Evolutionary conservation across 2,329 filamentous ascomycete species (phyloP), one percentile per base, ranked within the genome.

Genomic region (Verticillium nubilum): DNA sequence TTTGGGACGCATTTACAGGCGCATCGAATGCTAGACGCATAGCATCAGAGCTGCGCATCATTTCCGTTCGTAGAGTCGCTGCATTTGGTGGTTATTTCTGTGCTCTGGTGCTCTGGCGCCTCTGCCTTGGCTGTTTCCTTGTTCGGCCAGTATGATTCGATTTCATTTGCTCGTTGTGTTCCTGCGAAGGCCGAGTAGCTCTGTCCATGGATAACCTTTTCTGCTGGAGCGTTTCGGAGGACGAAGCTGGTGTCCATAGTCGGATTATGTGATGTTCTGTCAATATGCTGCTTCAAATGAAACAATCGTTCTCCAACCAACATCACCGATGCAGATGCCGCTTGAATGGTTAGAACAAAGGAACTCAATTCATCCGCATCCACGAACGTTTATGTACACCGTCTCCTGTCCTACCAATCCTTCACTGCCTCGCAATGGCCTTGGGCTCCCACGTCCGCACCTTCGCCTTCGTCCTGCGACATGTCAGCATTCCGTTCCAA

Each of bases 391-490:
- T 56, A 56, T 56, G 15, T 56, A 56, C 54, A 56, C 54, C 54
- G 19, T 35, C 28, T 26, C n/a, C 13, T 23, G n/a, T 4, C 42
- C 42, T 10, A 10, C 7, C 6, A 50, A 50, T 23, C 42, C 7
- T 26, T 53, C 52, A 53, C 60, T 66, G 66, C 59, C 66, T 66
- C 57, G 63, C 67, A 19, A 63, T 57, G 25, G 61, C 64, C 59
- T 64, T 67, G 19, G 83, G 81, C 67, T 82, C 76, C 83, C 83
- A 86, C 27, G 75, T 70, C 53, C 70, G 71, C 57, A 84, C 67
- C 77, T 86, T 86, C 47, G 82, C 72, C 70, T 83, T 84, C 33
- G 73, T 74, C 23, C 83, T 86, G 64, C 57, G 62, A 27, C 26
- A 27, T 19, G 26, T 56, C 54, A 55, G 60, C 57, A 57, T 31